Percentiles rank a stretch among this genome's conserved stretches.
These are phyloP conservation scores for Terfezia claveryi DNA, from an alignment of 495 filamentous ascomycete genomes.

Conservation along the genomic window DNA sequence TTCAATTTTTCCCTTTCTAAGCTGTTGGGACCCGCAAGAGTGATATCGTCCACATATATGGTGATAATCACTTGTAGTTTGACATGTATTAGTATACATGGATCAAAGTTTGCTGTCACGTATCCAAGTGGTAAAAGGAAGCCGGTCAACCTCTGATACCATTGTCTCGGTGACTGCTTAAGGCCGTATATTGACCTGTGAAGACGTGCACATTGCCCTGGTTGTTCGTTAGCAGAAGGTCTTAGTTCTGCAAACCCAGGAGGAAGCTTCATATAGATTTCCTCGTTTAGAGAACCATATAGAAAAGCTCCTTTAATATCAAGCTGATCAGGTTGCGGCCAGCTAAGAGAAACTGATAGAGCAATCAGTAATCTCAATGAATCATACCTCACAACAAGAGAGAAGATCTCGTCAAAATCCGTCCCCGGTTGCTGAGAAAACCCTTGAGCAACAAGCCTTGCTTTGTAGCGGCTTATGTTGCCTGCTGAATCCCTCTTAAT, in stretches of 20 bases:
- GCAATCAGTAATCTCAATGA: constrained; percentile 4
- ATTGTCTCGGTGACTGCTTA: not conserved
- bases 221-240: not conserved
- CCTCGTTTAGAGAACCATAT: not conserved
- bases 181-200: too few relatives aligned
- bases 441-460: too few relatives aligned
- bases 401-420: too few relatives aligned
- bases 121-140: constrained; percentile 1
- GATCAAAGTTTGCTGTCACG: not conserved
- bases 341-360: not conserved
- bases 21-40: not conserved
- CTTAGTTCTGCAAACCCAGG: too few relatives aligned
- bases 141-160: constrained; percentile 3
- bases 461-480: too few relatives aligned
- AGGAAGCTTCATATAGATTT: constrained; percentile 8
- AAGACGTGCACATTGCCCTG: not conserved
- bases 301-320: too few relatives aligned
- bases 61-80: not conserved
- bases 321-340: not conserved
- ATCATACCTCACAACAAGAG: too few relatives aligned
- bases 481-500: too few relatives aligned
- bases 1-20: not conserved
- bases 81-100: not conserved
- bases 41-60: constrained; percentile 1
- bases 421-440: too few relatives aligned